These are phyloP conservation scores for Wakefieldia striispora DNA, from an alignment of 768 basidiomycete species.

Conservation along the genomic window DNA sequence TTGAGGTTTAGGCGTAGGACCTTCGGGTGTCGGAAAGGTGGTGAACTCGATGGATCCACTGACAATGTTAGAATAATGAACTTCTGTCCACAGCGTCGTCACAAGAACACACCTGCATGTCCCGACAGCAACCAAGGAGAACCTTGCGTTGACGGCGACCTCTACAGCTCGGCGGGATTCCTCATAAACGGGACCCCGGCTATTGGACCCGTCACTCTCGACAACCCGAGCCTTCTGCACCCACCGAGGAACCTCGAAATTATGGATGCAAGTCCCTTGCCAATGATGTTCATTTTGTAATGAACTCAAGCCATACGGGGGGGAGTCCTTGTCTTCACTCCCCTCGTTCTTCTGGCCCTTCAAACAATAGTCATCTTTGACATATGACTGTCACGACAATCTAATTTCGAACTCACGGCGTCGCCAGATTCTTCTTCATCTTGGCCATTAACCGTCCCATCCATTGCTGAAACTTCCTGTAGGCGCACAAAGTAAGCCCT, in stretches of 20 bases:
- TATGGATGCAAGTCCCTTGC: conserved; percentile 80
- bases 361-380: not conserved
- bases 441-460: conserved; percentile 1
- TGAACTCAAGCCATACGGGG: conserved; percentile 5
- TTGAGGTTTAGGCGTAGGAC: conserved; percentile 58
- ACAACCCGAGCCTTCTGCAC: conserved; percentile 70
- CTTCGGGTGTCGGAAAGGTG: conserved; percentile 64
- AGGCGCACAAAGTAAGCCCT: conserved; percentile 76
- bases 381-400: not conserved
- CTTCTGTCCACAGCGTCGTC: not conserved
- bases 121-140: conserved; percentile 82
- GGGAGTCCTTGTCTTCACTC: conserved; percentile 4
- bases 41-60: conserved; percentile 70
- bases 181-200: conserved; percentile 42
- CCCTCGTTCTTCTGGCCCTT: conserved; percentile 14
- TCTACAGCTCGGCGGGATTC: conserved; percentile 66
- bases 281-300: conserved; percentile 37
- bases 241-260: conserved; percentile 73
- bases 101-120: conserved; percentile 52
- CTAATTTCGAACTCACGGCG: conserved; percentile 32
- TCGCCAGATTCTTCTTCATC: conserved; percentile 48
- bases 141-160: conserved; percentile 72
- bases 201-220: conserved; percentile 43
- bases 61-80: not conserved
- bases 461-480: conserved; percentile 35